Evolutionary conservation across 108 stramenopile genomes (phyloP), one percentile per base, ranked within the genome.

Genomic region (Cyclostephanos tholiformis): DNA sequence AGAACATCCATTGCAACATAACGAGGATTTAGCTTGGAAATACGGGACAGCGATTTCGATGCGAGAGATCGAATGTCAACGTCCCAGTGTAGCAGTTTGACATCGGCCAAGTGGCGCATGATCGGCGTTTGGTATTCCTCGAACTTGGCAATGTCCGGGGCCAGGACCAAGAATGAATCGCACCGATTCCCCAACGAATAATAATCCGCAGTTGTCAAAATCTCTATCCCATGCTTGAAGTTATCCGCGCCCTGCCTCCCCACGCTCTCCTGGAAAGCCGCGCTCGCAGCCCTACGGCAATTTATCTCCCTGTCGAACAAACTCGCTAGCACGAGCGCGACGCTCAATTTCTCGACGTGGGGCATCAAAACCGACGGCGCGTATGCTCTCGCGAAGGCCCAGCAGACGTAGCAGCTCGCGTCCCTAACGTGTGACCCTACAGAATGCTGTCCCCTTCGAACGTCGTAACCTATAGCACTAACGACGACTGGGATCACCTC

Each of bases 341-440:
- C 70, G 50, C 87, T 87, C 35, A 99, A 80, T 5, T 76, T 69
- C 13, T 67, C 58, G 5, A 98, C 85, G 72, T 85, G 89, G 8
- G 92, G 91, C 41, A 51, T 76, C 82, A 97, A 71, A 16, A 92
- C 81, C 8, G 65, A 60, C 17, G 99, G 97, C 23, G 84, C 84
- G 74, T 99, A 99, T 8, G 99, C 98, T 49, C 99, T 82, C 8
- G 98, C 97, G 74, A 99, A 97, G 1, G 99, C 97, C 99, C 99
- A 99, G 74, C 92, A 97, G 11, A 97, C 97, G 72, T 99, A 99
- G 65, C 97, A 99, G 17, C 97, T 97, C 2, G 99, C 97, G 80
- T 99, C 99, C 17, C 99, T 79, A 30, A 99, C 99, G 70, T 99
- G 94, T 0, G 97, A 82, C 0, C 99, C 99, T 0, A 99, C 94